Evolutionary conservation across 2,329 filamentous ascomycete genomes (phyloP).

Genomic region (Cordyceps militaris): DNA sequence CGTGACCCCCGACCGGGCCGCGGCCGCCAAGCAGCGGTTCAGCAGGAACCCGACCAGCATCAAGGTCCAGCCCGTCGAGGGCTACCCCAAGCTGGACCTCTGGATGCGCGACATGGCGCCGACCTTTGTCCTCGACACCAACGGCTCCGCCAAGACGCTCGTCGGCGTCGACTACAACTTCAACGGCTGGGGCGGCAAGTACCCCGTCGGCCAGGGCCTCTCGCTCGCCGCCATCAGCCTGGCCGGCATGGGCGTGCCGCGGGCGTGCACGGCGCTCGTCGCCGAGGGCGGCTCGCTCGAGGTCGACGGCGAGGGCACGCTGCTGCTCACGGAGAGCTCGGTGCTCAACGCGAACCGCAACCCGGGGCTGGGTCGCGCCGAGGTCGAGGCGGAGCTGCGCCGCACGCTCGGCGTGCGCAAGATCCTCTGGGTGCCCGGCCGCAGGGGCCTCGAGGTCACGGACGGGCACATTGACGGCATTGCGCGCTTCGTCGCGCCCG

Average conservation of each 20-base stretch:
- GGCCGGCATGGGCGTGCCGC: background rate
- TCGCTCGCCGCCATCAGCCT: constrained; percentile 15
- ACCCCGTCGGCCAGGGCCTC: constrained; percentile 11
- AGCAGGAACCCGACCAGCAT: background rate
- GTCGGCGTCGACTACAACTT: constrained; percentile 22
- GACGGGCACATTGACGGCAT: constrained; percentile 25
- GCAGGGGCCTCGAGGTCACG: constrained; percentile 19
- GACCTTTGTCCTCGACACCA: constrained; percentile 15
- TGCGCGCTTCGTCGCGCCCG: constrained; percentile 20
- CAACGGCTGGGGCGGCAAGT: constrained; percentile 24
- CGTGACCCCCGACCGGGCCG: constrained; percentile 13
- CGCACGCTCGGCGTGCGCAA: constrained; percentile 20
- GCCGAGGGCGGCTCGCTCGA: constrained; percentile 22
- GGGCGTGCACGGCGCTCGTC: constrained; percentile 11
- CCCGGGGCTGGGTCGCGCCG: constrained; percentile 14
- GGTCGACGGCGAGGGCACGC: constrained; percentile 14
- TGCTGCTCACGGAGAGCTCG: constrained; percentile 23
- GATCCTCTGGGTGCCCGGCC: constrained; percentile 23
- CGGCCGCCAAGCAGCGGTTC: constrained; percentile 14
- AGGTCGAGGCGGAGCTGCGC: constrained; percentile 19
- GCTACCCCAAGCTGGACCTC: constrained; percentile 16
- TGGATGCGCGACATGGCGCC: constrained; percentile 25
- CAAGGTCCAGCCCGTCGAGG: constrained; percentile 1
- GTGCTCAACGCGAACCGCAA: constrained; percentile 25
- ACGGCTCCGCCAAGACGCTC: background rate